Base-by-base conservation (phyloP, 495 filamentous ascomycete genomes). In the Symbiotaphrina buchneri region DNA sequence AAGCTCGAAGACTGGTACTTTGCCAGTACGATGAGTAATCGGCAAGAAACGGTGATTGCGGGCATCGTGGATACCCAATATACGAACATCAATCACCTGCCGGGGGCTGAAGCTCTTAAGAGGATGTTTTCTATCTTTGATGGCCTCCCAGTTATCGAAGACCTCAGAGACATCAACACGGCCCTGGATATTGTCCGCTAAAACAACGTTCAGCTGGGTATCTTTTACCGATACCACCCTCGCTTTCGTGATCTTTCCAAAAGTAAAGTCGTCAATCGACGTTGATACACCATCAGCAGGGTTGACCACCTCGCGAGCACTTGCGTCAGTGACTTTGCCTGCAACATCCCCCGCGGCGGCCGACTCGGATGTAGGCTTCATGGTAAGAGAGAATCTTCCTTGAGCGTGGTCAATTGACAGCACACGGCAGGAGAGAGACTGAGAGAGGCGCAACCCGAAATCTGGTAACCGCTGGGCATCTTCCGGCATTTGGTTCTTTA, bases 11-110 rank as follows among this genome's bases (percentile, higher is more conserved):
- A 91, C 76, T 0, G 79, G 66, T 32, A 59, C 58, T 42, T 79
- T 82, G 31, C 68, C 69, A 22, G 63, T 63, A 32, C 80, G 66
- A 50, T 95, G 84, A 27, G 71, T 71, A 42, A 97, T 85, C 14
- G 87, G 81, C 23, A 97, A 64, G 53, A 85, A 97, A 22, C 76
- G 73, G 49, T 92, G 78, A 41, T 79, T 92, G 36, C 71, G 69
- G 24, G 80, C 76, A 56, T 94, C 80, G 44, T 94, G 83, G 19
- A 91, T 56, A 32, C 87, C 87, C 14, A 94, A 48, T 25, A 97
- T 65, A 31, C 73, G 70, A 18, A 83, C 85, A 7, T 58, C 49
- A 6, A 95, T 46, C 31, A 71, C 50, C 36, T 79, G 64, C 38
- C 80, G 76, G 18, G 59, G 48, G 26, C 67, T 65, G 54, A 90